phyloP scores from a whole-genome alignment of 2,329 filamentous ascomycete species.

The Decorospora gaudefroyi region DNA sequence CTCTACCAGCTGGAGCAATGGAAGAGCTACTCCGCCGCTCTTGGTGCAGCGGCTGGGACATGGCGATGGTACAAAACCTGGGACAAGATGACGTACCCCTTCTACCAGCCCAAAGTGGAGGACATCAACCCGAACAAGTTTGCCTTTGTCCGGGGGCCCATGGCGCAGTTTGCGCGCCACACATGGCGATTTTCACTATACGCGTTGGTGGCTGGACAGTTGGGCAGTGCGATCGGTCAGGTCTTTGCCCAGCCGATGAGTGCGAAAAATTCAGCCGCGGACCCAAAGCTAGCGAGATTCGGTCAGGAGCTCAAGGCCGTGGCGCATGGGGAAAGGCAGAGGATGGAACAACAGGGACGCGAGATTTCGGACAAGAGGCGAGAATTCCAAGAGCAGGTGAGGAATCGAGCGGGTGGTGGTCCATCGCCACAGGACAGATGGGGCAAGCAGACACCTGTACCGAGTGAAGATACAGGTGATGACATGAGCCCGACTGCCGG shows the following conservation, averaged over 20 bases:
- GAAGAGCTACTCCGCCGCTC: constrained; percentile 47
- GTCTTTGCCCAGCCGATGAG: constrained; percentile 41
- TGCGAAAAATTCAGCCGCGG: constrained; percentile 43
- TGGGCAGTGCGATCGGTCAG: constrained; percentile 44
- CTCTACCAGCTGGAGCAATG: constrained; percentile 46
- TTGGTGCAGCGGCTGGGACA: constrained; percentile 39
- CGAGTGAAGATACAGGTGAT: constrained; percentile 40
- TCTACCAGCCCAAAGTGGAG: constrained; percentile 48
- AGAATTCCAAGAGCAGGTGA: constrained; percentile 28
- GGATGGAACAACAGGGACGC: constrained; percentile 17
- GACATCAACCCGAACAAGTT: constrained; percentile 49
- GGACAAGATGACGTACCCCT: constrained; percentile 49
- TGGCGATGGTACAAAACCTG: constrained; percentile 45
- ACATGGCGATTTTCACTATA: constrained; percentile 37
- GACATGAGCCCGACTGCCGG: constrained; percentile 52
- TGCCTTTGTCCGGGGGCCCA: constrained; percentile 39
- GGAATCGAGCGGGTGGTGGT: constrained; percentile 33
- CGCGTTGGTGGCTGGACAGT: constrained; percentile 30
- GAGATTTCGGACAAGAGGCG: constrained; percentile 28
- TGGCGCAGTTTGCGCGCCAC: constrained; percentile 38
- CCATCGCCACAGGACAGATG: constrained; percentile 46
- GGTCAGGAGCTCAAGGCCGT: constrained; percentile 42
- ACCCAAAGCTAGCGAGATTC: constrained; percentile 50
- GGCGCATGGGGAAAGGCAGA: constrained; percentile 17
- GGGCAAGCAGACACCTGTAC: constrained; percentile 21